Conservation (phyloP, 2,329 filamentous ascomycete genomes). For the Sporothrix humicola region DNA sequence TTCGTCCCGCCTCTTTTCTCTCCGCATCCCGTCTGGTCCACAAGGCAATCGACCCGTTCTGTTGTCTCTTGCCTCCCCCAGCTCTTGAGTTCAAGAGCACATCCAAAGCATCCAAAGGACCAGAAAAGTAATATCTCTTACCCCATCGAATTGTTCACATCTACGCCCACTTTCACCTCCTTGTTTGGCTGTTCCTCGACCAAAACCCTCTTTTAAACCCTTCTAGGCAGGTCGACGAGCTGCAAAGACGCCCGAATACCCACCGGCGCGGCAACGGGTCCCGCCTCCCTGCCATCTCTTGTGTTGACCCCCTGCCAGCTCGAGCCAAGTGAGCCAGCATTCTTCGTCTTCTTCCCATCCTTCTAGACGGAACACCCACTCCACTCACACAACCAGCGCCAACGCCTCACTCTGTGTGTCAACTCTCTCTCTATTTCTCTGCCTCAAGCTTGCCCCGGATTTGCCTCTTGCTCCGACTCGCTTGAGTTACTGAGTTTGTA, state of each 20-base stretch:
- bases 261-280: conserved; percentile 23
- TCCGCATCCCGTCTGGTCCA: conserved; percentile 5
- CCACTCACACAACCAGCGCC: conserved; percentile 9
- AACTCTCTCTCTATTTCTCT: too few species aligned
- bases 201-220: conserved; percentile 25
- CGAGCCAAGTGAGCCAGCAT: conserved; percentile 1
- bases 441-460: conserved; percentile 29
- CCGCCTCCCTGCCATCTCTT: conserved; percentile 16
- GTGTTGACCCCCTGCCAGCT: neutral
- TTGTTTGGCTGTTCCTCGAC: neutral
- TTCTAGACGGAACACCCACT: conserved; percentile 19
- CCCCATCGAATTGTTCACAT: conserved; percentile 12
- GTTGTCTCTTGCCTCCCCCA: too few species aligned
- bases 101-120: neutral
- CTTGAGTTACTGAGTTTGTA: conserved; percentile 6
- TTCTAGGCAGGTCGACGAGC: conserved; percentile 27
- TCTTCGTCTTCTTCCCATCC: conserved; percentile 23
- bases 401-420: neutral
- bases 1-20: conserved; percentile 14
- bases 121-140: conserved; percentile 14
- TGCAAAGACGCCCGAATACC: conserved; percentile 10
- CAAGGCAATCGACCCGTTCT: neutral
- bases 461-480: conserved; percentile 24
- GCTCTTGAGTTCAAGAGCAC: neutral
- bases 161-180: neutral